Evolutionary conservation across 2,329 filamentous ascomycete genomes (phyloP).

Genomic region (Xylariomycetidae sp.): DNA sequence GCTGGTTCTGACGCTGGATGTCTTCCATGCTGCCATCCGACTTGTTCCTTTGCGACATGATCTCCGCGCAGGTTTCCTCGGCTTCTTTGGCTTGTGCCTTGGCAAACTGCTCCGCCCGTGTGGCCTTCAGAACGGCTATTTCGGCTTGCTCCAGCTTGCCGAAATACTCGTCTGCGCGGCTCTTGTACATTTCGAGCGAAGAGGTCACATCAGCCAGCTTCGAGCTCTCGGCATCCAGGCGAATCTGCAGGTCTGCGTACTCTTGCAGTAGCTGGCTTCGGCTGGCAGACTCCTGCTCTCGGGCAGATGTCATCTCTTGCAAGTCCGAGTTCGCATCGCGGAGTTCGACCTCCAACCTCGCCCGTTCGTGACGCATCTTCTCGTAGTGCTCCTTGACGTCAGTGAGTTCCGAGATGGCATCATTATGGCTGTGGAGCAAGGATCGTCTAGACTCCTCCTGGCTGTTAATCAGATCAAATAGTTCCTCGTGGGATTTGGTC

Average conservation of each 20-base stretch:
- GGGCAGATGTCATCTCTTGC: conserved; percentile 68
- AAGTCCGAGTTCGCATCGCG: conserved; percentile 79
- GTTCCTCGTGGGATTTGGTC: conserved; percentile 87
- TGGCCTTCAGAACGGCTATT: conserved; percentile 88
- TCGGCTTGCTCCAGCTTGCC: conserved; percentile 95
- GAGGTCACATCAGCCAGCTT: conserved; percentile 78
- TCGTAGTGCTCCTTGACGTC: conserved; percentile 86
- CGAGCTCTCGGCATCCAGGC: conserved; percentile 81
- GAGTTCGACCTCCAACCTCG: conserved; percentile 76
- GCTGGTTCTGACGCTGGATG: conserved; percentile 81
- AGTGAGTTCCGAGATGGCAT: conserved; percentile 75
- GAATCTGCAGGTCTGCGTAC: conserved; percentile 88
- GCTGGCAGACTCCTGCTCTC: conserved; percentile 83
- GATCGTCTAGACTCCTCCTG: conserved; percentile 85
- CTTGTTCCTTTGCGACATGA: conserved; percentile 87
- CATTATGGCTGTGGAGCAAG: conserved; percentile 77
- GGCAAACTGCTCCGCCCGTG: conserved; percentile 87
- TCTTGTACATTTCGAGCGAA: conserved; percentile 84
- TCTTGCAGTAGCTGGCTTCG: conserved; percentile 86
- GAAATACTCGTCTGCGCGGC: conserved; percentile 91
- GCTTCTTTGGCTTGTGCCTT: conserved; percentile 84
- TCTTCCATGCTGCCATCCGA: conserved; percentile 86
- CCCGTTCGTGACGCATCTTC: conserved; percentile 74
- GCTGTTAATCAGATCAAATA: conserved; percentile 85
- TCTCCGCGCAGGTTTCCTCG: conserved; percentile 81